Conservation (phyloP, 495 filamentous ascomycete species). For the Cercophora sp. region DNA sequence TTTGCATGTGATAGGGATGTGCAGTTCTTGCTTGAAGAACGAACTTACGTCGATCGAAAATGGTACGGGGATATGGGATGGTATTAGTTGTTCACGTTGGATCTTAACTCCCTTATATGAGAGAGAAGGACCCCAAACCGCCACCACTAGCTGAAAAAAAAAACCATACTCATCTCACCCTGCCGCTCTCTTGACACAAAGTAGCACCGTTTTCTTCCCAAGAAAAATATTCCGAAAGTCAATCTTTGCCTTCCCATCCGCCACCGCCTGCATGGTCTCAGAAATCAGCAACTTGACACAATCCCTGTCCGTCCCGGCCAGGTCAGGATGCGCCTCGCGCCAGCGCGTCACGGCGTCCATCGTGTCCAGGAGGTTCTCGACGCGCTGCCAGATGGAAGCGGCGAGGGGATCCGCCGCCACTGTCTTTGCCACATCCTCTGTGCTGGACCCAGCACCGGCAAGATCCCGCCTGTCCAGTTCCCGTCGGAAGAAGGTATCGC, state of each 20-base stretch:
- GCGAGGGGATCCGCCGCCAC: constrained; percentile 23
- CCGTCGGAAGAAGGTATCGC: constrained; percentile 30
- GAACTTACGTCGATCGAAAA: no score
- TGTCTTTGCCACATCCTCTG: constrained; percentile 18
- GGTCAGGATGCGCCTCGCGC: constrained; percentile 41
- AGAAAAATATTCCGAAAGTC: background rate
- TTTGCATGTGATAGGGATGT: no score
- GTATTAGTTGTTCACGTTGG: no score
- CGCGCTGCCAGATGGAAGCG: constrained; percentile 12
- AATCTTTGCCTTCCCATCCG: background rate
- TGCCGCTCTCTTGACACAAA: no score
- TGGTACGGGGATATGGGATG: no score
- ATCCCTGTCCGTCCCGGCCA: constrained; percentile 18
- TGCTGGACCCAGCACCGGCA: background rate
- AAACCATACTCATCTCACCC: no score
- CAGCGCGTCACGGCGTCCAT: constrained; percentile 44
- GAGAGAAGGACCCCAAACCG: no score
- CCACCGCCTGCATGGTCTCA: background rate
- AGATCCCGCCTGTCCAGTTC: constrained; percentile 28
- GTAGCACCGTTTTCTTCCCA: background rate
- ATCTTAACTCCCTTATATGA: no score
- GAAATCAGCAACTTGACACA: constrained; percentile 12
- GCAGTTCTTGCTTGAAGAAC: no score
- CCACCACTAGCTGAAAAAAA: no score
- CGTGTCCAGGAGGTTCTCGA: constrained; percentile 32